Conservation (phyloP, 768 basidiomycete species). For the Psilocybe tampanensis region DNA sequence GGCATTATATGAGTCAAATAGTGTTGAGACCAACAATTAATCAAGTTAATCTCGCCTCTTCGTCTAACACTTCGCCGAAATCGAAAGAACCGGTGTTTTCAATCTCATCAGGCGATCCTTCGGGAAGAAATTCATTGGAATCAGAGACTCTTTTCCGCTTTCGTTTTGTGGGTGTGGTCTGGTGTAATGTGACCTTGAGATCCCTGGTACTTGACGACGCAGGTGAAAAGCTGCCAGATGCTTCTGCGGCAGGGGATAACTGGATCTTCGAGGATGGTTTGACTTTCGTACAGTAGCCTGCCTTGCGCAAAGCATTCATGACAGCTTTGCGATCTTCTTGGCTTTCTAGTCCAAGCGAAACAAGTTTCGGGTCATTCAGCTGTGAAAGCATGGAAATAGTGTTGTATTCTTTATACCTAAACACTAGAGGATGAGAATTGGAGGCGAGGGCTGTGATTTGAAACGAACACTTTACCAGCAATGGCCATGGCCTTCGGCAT, state of each 20-base stretch:
- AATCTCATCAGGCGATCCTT: slow-evolving; percentile 50
- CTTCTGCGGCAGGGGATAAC: slow-evolving; percentile 11
- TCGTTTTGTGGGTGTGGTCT: slow-evolving; percentile 50
- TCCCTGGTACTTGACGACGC: slow-evolving; percentile 21
- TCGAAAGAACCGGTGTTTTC: slow-evolving; percentile 57
- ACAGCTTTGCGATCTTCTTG: slow-evolving; percentile 67
- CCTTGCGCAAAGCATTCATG: slow-evolving; percentile 61
- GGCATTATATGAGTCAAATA: not conserved
- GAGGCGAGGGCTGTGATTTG: not conserved
- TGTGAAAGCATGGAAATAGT: slow-evolving; percentile 57
- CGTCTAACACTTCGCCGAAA: slow-evolving; percentile 74
- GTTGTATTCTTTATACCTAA: slow-evolving; percentile 72
- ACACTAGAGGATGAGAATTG: slow-evolving; percentile 3
- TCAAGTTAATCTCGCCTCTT: slow-evolving; percentile 58
- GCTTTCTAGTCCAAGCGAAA: slow-evolving; percentile 56
- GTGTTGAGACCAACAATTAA: not conserved
- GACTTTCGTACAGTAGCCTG: slow-evolving; percentile 51
- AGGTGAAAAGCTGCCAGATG: slow-evolving; percentile 7
- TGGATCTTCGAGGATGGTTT: slow-evolving; percentile 16
- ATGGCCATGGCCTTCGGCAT: slow-evolving; percentile 70
- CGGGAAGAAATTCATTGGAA: slow-evolving; percentile 62
- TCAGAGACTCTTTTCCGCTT: slow-evolving; percentile 56
- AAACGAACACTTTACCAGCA: slow-evolving; percentile 66
- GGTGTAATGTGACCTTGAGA: no score
- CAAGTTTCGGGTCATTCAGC: slow-evolving; percentile 63